These are phyloP conservation scores for Thelonectria olida DNA, from an alignment of 2,329 filamentous ascomycete species.

Conservation along the genomic window DNA sequence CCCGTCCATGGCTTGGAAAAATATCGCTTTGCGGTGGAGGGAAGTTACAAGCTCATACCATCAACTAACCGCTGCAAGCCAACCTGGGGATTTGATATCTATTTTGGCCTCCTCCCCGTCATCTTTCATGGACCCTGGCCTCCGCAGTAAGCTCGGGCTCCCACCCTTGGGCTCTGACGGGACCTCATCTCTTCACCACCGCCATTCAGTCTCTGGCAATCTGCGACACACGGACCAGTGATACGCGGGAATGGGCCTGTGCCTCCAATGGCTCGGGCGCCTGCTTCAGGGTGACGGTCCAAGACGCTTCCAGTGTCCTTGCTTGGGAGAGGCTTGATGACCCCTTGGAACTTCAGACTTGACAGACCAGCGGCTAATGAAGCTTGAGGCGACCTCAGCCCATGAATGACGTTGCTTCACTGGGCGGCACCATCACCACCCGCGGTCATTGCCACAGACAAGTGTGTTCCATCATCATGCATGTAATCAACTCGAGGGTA, in stretches of 20 bases:
- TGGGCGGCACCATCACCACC: neutral
- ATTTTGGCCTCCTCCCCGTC: neutral
- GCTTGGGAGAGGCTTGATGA: too few relatives aligned
- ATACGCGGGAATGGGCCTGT: neutral
- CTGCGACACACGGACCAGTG: neutral
- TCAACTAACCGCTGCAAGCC: too few relatives aligned
- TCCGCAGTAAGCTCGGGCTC: too few relatives aligned
- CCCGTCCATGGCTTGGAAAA: too few relatives aligned
- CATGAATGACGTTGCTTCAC: conserved; percentile 15
- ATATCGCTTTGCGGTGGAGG: too few relatives aligned
- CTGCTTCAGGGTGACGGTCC: conserved; percentile 7
- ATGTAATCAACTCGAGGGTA: neutral
- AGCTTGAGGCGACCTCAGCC: conserved; percentile 6
- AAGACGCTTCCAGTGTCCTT: too few relatives aligned
- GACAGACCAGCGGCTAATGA: neutral
- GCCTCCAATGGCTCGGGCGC: conserved; percentile 8
- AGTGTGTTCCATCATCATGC: neutral
- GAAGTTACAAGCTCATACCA: too few relatives aligned
- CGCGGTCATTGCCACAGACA: neutral
- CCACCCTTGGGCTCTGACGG: neutral
- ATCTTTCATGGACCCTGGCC: too few relatives aligned
- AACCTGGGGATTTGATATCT: neutral
- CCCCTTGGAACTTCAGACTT: too few relatives aligned
- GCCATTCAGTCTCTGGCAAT: too few relatives aligned
- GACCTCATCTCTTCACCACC: neutral